A percentile compares a stretch with the other conserved stretches of the same genome.
Evolutionary conservation across 139 green algal species (phyloP).

Genomic region (Ettlia oleoabundans): DNA sequence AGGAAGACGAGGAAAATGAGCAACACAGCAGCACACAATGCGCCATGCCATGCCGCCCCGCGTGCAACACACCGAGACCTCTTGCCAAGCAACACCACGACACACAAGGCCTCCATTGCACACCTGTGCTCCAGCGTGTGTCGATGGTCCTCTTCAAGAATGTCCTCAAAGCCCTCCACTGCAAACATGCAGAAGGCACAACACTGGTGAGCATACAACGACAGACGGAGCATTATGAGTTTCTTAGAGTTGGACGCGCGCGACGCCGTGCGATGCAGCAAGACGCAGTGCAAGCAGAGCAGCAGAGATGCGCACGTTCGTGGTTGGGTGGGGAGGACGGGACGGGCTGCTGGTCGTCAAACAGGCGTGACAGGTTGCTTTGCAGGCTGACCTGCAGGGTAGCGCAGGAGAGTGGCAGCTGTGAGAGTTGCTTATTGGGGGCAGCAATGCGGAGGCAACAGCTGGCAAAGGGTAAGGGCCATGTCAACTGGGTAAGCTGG

Average conservation of each 20-base stretch:
- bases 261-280: no score
- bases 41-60: neutral
- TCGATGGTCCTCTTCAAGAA: conserved; percentile 1
- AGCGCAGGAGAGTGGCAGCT: no score
- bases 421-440: no score
- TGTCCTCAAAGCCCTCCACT: conserved; percentile 19
- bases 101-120: neutral
- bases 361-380: neutral
- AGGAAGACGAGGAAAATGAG: no score
- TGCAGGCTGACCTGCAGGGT: neutral
- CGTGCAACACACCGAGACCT: neutral
- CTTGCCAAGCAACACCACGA: neutral
- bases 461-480: no score
- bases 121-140: conserved; percentile 1
- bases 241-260: no score
- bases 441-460: no score
- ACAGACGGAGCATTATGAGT: no score
- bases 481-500: no score
- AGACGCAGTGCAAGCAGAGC: neutral
- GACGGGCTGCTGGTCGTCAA: neutral
- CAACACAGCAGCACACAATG: no score
- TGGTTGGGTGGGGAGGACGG: neutral
- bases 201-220: no score
- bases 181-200: neutral
- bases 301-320: neutral